Evolutionary conservation across 345 rosid genomes (phyloP).

Genomic region (Citrus maxima): DNA sequence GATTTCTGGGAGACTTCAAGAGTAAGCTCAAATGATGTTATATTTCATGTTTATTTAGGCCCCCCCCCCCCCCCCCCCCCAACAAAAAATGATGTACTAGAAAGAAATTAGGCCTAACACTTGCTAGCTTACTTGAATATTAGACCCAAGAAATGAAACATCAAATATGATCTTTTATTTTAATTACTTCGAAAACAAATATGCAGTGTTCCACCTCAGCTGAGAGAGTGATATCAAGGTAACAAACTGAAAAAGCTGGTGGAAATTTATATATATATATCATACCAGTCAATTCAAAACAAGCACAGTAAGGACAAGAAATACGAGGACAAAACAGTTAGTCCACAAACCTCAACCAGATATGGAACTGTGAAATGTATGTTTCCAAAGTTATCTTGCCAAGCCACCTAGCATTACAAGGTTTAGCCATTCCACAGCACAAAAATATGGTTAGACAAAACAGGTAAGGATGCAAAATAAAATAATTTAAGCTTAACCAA

Average conservation of each 20-base stretch:
- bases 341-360: constrained; percentile 88
- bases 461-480: not conserved
- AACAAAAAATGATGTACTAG: too few relatives aligned
- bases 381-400: constrained; percentile 94
- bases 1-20: not conserved
- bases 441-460: not conserved
- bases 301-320: not conserved
- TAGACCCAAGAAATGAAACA: not conserved
- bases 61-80: too few relatives aligned
- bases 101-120: too few relatives aligned
- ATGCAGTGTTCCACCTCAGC: not conserved
- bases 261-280: not conserved
- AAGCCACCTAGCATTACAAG: constrained; percentile 68
- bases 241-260: not conserved
- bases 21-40: not conserved
- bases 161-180: not conserved
- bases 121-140: not conserved
- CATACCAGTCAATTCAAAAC: not conserved
- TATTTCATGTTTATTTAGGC: not conserved
- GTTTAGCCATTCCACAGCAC: constrained; percentile 14
- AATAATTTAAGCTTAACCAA: not conserved
- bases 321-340: not conserved
- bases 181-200: not conserved
- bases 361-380: constrained; percentile 92
- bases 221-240: not conserved